Evolutionary conservation across 805 yeast genomes (phyloP).

Genomic region (Schwanniomyces vanrijiae): DNA sequence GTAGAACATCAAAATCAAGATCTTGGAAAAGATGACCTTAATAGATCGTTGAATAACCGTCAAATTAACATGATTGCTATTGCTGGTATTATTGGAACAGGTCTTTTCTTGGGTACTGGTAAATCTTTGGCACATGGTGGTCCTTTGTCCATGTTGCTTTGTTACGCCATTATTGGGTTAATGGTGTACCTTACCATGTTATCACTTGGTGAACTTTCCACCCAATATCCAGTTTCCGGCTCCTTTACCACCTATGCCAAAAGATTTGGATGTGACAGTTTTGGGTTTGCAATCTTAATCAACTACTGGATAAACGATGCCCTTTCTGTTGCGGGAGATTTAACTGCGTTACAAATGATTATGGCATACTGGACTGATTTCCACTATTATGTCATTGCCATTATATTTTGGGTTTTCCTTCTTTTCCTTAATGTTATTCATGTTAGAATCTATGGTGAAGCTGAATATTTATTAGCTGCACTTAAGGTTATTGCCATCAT

Average conservation of each 20-base stretch:
- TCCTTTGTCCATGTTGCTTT: conserved; percentile 31
- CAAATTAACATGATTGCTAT: conserved; percentile 35
- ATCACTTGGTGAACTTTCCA: conserved; percentile 57
- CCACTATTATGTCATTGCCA: conserved; percentile 51
- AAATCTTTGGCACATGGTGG: conserved; percentile 31
- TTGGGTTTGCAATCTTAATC: conserved; percentile 52
- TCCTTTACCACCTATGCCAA: conserved; percentile 51
- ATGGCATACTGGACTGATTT: conserved; percentile 49
- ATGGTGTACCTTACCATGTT: conserved; percentile 55
- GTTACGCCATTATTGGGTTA: conserved; percentile 35
- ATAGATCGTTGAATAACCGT: conserved; percentile 22
- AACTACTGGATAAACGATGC: conserved; percentile 56
- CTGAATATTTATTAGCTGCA: conserved; percentile 39
- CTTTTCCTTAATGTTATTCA: conserved; percentile 40
- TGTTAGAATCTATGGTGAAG: conserved; percentile 42
- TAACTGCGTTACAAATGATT: conserved; percentile 47
- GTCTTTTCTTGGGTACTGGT: conserved; percentile 34
- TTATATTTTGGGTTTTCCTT: conserved; percentile 54
- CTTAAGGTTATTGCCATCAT: conserved; percentile 51
- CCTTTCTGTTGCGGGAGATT: conserved; percentile 46
- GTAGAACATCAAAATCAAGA: background rate
- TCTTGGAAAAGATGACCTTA: conserved; percentile 17
- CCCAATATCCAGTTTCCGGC: conserved; percentile 55
- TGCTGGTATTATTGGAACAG: conserved; percentile 39
- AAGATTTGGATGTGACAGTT: conserved; percentile 48